A percentile compares a stretch with the other conserved stretches of the same genome.
phyloP scores from a whole-genome alignment of 139 green algal genomes.

The Nannochloris sp. region DNA sequence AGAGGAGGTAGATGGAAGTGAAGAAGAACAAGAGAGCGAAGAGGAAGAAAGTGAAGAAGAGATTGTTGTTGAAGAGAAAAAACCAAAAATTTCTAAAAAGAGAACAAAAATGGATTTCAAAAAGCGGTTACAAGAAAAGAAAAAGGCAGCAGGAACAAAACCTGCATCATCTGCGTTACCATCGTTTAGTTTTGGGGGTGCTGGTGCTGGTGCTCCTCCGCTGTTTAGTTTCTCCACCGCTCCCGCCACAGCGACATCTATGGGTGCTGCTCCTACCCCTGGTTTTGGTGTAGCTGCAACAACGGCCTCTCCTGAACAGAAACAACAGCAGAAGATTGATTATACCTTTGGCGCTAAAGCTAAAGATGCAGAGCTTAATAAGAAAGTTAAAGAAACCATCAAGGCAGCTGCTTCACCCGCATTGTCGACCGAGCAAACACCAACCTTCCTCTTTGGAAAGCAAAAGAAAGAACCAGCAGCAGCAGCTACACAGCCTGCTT shows the following conservation, averaged over 20 bases:
- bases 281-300: too few relatives aligned
- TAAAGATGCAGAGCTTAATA: background rate
- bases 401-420: background rate
- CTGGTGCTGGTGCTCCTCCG: background rate
- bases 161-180: background rate
- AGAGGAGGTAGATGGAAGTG: too few relatives aligned
- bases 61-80: too few relatives aligned
- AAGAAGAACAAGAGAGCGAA: too few relatives aligned
- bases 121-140: background rate
- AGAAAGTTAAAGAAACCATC: background rate
- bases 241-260: background rate
- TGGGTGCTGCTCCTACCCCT: background rate
- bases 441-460: background rate
- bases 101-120: too few relatives aligned
- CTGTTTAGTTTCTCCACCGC: background rate
- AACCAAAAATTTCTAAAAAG: too few relatives aligned
- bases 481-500: background rate
- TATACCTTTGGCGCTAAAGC: background rate
- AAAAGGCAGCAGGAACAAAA: background rate
- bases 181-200: slow-evolving; percentile 16
- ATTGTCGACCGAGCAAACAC: background rate
- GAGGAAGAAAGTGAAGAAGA: too few relatives aligned
- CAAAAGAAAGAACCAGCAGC: background rate
- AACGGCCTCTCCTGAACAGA: too few relatives aligned
- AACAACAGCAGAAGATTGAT: too few relatives aligned